Base-by-base conservation (phyloP, 345 rosid species). In the Sonneratia caseolaris region DNA sequence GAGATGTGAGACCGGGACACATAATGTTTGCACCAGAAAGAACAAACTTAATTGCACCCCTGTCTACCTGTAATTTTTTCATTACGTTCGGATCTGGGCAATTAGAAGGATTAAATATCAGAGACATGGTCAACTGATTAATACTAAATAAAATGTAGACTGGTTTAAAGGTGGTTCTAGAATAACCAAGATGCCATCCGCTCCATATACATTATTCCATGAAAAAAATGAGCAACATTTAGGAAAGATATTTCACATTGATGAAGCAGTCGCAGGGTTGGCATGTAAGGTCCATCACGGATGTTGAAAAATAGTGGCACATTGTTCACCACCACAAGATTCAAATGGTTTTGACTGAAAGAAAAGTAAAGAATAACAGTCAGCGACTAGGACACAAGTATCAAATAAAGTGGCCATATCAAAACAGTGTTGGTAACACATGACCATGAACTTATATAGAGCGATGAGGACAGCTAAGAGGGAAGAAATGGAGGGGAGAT, bases 1-100 rank as follows among this genome's bases (percentile, higher is more conserved):
- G 98, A 74, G 99, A 96, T 43, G 98, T 92, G 66, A 92, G 99
- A 77, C 99, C 99, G 83, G 98, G 98, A 69, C 99, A 92, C 98
- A 92, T 96, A 77, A 96, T 92, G 84, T 96, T 96, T 77, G 98
- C 99, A 78, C 99, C 98, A 80, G 99, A 78, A 73, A 96, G 89
- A 42, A 96, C 97, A 82, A 89, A 92, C 81, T 76, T 96, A 74
- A 96, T 92, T 9, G 99, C 99, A 71, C 98, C 99, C 70, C 99
- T 87, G 75, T 92, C 99, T 48, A 96, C 99, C 81, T 91, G 98
- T 70, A 96, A 79, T 79, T 91, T 91, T 79, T 88, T 88, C 98
- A 96, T 96, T 81, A 96, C 89, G 68, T 85, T 82, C 43, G 99
- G 99, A 87, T 87, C 93, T 88, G 87, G 66, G 75, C 61, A 37